These are phyloP conservation scores for Schwanniomyces yamadae DNA, from an alignment of 805 yeast species.

Conservation along the genomic window DNA sequence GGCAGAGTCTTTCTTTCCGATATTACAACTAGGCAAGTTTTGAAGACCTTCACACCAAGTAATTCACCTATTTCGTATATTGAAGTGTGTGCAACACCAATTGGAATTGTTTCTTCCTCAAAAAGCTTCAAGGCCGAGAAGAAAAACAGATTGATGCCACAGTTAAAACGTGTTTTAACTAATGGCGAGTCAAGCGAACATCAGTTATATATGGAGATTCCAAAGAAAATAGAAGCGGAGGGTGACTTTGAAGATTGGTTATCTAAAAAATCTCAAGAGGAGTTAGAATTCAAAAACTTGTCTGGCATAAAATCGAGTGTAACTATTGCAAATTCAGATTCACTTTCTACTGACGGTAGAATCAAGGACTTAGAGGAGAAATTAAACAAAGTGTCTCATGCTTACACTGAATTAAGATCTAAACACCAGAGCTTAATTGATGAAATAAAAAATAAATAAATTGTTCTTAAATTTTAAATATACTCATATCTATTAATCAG, in stretches of 20 bases:
- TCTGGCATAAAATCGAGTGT: conserved; percentile 36
- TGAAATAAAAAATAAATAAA: conserved; percentile 21
- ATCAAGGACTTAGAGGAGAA: conserved; percentile 41
- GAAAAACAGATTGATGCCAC: conserved; percentile 53
- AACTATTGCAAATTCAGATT: conserved; percentile 5
- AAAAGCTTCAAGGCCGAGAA: conserved; percentile 25
- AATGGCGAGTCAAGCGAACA: conserved; percentile 37
- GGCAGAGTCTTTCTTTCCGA: conserved; percentile 74
- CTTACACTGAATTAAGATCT: conserved; percentile 56
- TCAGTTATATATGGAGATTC: conserved; percentile 45
- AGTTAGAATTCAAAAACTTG: conserved; percentile 48
- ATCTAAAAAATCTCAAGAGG: conserved; percentile 48
- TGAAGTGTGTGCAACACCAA: conserved; percentile 19
- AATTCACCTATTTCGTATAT: conserved; percentile 35
- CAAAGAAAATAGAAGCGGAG: conserved; percentile 18
- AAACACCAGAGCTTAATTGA: conserved; percentile 58
- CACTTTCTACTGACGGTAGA: background rate
- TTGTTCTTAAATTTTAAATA: background rate
- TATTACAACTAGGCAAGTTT: conserved; percentile 64
- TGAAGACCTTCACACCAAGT: conserved; percentile 51
- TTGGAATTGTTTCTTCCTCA: conserved; percentile 3
- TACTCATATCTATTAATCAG: no score
- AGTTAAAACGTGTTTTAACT: conserved; percentile 58
- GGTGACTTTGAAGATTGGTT: conserved; percentile 51
- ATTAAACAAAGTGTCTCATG: conserved; percentile 50